Evolutionary conservation across 2,329 filamentous ascomycete genomes (phyloP).

Genomic region (Talaromyces albobiverticillius): DNA sequence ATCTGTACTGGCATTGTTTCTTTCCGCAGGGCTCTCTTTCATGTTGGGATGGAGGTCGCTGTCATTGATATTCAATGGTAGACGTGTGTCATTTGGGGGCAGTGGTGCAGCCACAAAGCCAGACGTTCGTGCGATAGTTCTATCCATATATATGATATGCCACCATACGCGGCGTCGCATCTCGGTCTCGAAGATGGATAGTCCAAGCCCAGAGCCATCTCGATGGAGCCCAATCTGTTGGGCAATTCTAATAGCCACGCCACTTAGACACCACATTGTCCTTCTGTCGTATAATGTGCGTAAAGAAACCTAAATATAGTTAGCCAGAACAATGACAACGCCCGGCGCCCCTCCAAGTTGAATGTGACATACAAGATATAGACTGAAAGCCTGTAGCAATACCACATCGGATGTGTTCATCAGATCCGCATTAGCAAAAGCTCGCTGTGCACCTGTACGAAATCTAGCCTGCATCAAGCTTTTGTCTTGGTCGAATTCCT

Average conservation of each 20-base stretch:
- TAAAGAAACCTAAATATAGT: not conserved
- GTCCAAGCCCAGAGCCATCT: constrained; percentile 47
- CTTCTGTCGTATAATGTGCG: constrained; percentile 48
- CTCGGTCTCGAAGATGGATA: constrained; percentile 50
- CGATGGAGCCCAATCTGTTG: constrained; percentile 50
- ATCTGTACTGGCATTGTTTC: constrained; percentile 48
- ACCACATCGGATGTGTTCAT: constrained; percentile 60
- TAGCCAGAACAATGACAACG: not conserved
- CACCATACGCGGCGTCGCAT: constrained; percentile 54
- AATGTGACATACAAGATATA: constrained; percentile 44
- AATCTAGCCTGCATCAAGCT: constrained; percentile 51
- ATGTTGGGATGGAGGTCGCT: constrained; percentile 49
- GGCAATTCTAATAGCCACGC: constrained; percentile 42
- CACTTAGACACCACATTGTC: constrained; percentile 42
- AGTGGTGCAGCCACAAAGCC: constrained; percentile 3
- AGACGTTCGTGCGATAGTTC: constrained; percentile 4
- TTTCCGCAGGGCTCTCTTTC: constrained; percentile 45
- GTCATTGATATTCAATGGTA: constrained; percentile 54
- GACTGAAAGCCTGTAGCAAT: constrained; percentile 60
- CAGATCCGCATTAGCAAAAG: constrained; percentile 61
- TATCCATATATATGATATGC: constrained; percentile 35
- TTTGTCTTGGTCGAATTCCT: constrained; percentile 52
- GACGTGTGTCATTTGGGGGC: constrained; percentile 36
- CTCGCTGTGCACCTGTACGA: constrained; percentile 62
- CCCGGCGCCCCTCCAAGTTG: not conserved